Base-by-base conservation (phyloP, 2,329 filamentous ascomycete species). In the Zymoseptoria crescenta region DNA sequence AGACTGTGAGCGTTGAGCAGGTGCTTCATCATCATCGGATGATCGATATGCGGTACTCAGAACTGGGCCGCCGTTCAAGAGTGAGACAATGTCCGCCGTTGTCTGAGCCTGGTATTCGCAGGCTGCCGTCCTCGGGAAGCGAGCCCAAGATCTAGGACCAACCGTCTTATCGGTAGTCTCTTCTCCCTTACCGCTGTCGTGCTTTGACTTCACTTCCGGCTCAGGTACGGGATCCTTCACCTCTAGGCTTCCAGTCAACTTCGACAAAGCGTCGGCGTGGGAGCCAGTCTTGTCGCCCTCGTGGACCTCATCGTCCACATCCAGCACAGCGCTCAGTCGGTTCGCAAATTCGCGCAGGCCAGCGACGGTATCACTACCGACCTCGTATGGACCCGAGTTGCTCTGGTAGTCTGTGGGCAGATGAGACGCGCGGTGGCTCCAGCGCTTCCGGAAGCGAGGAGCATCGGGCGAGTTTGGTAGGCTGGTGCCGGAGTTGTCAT, bases 301-400 rank as follows among this genome's bases (percentile, higher is more conserved):
- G 3, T 62, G 63, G 49, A 54, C 51, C 10, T 60, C 60, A 20
- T 30, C 20, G 13, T 65, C 66, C 51, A 54, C 63, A 51, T 67
- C 65, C 19, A 62, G 62, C 4, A 70, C 69, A 9, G 66, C 68
- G 59, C 68, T 69, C 24, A 71, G 56, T 8, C 69, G 62, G 2
- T 65, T 64, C 7, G 64, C 63, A 52, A 65, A 64, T 6, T 67
- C 64, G 5, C 61, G 41, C 13, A 67, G 50, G 8, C 56, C 58
- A 13, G 57, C 52, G 35, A 58, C 56, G 24, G 61, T 58, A 5
- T 64, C 61, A 30, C 62, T 62, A 1, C 70, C 68, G 54, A 63
- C 68, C 10, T 59, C 52, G 16, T 62, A 54, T 20, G 68, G 55
- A 9, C 68, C 62, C 30, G 63, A 67, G 49, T 68, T 67, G 6